Evolutionary conservation across 495 filamentous ascomycete species (phyloP), one percentile per base, ranked within the genome.

Genomic region (Lophiotrema nucula): DNA sequence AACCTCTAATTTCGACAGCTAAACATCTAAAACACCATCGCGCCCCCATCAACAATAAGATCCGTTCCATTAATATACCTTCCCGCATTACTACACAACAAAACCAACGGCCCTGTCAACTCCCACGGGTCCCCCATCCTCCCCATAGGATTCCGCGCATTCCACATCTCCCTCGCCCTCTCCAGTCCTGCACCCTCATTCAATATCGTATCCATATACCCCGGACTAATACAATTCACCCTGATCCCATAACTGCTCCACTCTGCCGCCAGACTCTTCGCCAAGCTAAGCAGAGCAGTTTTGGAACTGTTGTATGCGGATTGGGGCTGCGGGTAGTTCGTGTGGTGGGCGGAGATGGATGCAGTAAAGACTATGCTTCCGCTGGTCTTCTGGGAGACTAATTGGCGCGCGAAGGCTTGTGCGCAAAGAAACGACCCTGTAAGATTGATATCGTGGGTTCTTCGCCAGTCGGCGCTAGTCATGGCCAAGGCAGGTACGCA

Each of bases 141-240:
- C 0, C 86, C 83, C 77, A 84, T 77, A 11, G 86, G 85, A 68
- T 86, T 83, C 31, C 84, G 69, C n/a, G 72, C 73, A 24, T 73
- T 71, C 86, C 85, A 89, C 3, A 79, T 74, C 44, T 67, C 70
- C 58, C 78, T 74, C 33, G 76, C 80, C 16, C 76, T 76, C 4
- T 74, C 76, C 42, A 89, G 61, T 1, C 79, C 79, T 0, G 79
- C 76, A 0, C 85, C 85, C 54, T 83, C 84, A 64, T 89, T 90
- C 50, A 90, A 66, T n/a, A 89, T 80, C 0, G 88, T 92, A 64
- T 90, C 83, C 85, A 90, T 91, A 65, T 91, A 90, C 3, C 88
- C 87, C 0, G 88, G 88, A 22, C 76, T 81, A 13, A 92, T 76
- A 23, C 76, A 81, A 57, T 91, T 92, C 2, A 86, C 83, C 15